phyloP scores from a whole-genome alignment of 768 basidiomycete genomes.

The Galerina sulciceps region DNA sequence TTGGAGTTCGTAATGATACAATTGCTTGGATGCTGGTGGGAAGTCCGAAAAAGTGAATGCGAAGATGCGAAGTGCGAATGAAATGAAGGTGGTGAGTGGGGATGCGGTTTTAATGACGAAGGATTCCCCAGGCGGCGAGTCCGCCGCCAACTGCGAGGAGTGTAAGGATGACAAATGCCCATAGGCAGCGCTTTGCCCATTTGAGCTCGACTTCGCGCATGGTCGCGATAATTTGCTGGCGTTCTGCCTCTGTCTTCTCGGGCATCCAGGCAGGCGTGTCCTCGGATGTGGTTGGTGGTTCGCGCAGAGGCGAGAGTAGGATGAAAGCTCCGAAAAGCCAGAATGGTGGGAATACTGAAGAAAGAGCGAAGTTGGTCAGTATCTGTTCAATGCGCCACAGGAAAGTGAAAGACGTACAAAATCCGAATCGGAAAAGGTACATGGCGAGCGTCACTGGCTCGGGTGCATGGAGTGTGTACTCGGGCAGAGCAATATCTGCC shows the following conservation, averaged over 20 bases:
- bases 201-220: conserved; percentile 55
- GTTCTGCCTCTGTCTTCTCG: conserved; percentile 58
- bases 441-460: conserved; percentile 62
- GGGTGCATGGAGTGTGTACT: conserved; percentile 38
- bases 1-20: not conserved
- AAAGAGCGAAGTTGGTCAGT: conserved; percentile 4
- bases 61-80: not conserved
- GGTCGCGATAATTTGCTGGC: conserved; percentile 44
- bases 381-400: not conserved
- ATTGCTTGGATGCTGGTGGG: not conserved
- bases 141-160: conserved; percentile 37
- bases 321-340: conserved; percentile 65
- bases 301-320: conserved; percentile 55
- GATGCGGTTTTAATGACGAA: conserved; percentile 5
- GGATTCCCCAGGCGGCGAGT: conserved; percentile 35
- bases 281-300: conserved; percentile 34
- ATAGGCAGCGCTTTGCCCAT: conserved; percentile 61
- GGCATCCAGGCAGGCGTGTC: conserved; percentile 52
- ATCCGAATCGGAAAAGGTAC: conserved; percentile 67
- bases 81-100: not conserved
- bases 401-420: conserved; percentile 44
- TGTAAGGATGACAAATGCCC: conserved; percentile 52
- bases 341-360: conserved; percentile 62
- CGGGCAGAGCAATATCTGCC: conserved; percentile 35
- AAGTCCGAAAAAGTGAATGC: not conserved